These are phyloP conservation scores for Ceratocystis smalleyi DNA, from an alignment of 2,329 filamentous ascomycete genomes.

Conservation along the genomic window DNA sequence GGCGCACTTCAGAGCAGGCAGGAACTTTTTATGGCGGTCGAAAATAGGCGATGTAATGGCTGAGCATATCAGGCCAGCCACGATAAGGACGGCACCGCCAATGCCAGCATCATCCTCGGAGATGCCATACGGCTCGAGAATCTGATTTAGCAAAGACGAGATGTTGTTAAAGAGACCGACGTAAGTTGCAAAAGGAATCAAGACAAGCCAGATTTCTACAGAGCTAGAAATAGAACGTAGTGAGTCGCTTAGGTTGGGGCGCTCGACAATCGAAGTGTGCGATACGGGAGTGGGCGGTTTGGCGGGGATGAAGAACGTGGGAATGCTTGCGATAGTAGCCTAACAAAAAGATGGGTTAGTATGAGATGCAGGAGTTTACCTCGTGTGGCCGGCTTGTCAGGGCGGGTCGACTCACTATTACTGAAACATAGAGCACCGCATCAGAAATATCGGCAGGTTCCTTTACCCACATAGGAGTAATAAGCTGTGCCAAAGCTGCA, in stretches of 20 bases:
- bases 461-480: constrained; percentile 62
- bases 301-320: constrained; percentile 67
- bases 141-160: constrained; percentile 77
- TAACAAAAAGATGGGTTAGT: constrained; percentile 19
- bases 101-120: constrained; percentile 74
- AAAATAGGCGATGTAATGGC: constrained; percentile 68
- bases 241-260: constrained; percentile 37
- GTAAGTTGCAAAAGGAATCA: constrained; percentile 68
- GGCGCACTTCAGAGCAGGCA: constrained; percentile 55
- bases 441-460: constrained; percentile 50
- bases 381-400: not conserved
- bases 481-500: constrained; percentile 72
- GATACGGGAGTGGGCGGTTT: constrained; percentile 63
- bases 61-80: constrained; percentile 65
- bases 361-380: not conserved
- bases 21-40: constrained; percentile 68
- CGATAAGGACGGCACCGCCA: constrained; percentile 73
- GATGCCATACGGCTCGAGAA: constrained; percentile 75
- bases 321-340: constrained; percentile 50
- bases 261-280: constrained; percentile 46
- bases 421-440: constrained; percentile 71
- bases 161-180: constrained; percentile 89
- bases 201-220: constrained; percentile 62
- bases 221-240: constrained; percentile 39
- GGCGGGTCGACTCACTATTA: constrained; percentile 48